Conservation (phyloP, 805 yeast genomes). For the Pichia deserticola region DNA sequence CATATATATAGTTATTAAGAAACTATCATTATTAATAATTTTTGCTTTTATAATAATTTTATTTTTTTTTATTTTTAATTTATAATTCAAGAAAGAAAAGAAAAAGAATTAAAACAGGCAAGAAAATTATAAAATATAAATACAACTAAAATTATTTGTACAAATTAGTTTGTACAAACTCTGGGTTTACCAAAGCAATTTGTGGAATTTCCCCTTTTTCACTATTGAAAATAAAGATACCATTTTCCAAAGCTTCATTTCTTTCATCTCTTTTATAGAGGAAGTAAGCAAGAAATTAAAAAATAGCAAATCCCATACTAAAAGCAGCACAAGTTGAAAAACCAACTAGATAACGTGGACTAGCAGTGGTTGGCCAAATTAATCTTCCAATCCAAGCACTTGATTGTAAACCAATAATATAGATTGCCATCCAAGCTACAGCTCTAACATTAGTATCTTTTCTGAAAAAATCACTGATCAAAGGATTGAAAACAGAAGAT, state of each 20-base stretch:
- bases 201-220: slow-evolving; percentile 1
- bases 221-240: slow-evolving; percentile 40
- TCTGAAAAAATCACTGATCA: slow-evolving; percentile 51
- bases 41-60: too few relatives aligned
- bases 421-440: slow-evolving; percentile 48
- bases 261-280: slow-evolving; percentile 49
- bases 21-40: too few relatives aligned
- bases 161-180: not conserved
- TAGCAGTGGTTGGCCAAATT: slow-evolving; percentile 43
- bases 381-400: slow-evolving; percentile 29
- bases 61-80: too few relatives aligned
- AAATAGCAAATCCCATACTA: slow-evolving; percentile 20
- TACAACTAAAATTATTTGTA: not conserved
- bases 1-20: slow-evolving; percentile 20
- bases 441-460: slow-evolving; percentile 50
- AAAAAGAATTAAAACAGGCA: too few relatives aligned
- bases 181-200: not conserved
- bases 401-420: slow-evolving; percentile 39
- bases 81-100: too few relatives aligned
- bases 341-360: slow-evolving; percentile 51
- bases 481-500: slow-evolving; percentile 54
- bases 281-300: slow-evolving; percentile 14
- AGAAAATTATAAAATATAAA: not conserved
- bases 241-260: slow-evolving; percentile 37
- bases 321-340: slow-evolving; percentile 40